Conservation (phyloP, 306 rosid genomes). For the Casuarina cunninghamiana region DNA sequence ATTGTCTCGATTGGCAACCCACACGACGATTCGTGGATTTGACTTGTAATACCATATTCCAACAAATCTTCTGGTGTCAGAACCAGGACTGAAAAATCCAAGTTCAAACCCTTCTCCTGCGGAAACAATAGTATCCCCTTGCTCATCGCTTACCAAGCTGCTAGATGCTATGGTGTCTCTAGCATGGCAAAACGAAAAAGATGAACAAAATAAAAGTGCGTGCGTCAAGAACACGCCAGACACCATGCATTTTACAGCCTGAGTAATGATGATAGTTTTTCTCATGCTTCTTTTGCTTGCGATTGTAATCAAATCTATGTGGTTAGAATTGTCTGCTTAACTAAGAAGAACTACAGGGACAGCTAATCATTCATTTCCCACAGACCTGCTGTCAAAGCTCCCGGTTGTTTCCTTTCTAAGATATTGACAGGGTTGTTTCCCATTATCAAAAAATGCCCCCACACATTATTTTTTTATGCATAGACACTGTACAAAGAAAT, state of each 20-base stretch:
- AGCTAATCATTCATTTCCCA: slow-evolving; percentile 21
- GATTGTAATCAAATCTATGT: slow-evolving; percentile 29
- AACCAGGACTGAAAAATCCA: slow-evolving; percentile 66
- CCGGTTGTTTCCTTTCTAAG: slow-evolving; percentile 15
- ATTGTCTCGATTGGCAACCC: slow-evolving; percentile 73
- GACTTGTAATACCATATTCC: slow-evolving; percentile 75
- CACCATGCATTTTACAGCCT: slow-evolving; percentile 37
- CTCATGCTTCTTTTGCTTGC: slow-evolving; percentile 37
- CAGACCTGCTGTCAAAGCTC: slow-evolving; percentile 23
- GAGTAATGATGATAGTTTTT: slow-evolving; percentile 33
- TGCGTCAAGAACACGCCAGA: slow-evolving; percentile 27
- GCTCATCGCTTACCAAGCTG: slow-evolving; percentile 38
- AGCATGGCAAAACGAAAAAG: slow-evolving; percentile 40
- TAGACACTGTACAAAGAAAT: slow-evolving; percentile 19
- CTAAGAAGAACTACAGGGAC: slow-evolving; percentile 3
- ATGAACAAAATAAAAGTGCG: slow-evolving; percentile 35
- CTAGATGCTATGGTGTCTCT: slow-evolving; percentile 41
- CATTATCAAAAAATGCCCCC: slow-evolving; percentile 21
- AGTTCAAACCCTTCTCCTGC: slow-evolving; percentile 55
- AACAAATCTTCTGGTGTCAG: slow-evolving; percentile 52
- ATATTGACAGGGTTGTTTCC: not conserved
- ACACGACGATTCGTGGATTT: slow-evolving; percentile 56
- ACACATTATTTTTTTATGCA: slow-evolving; percentile 28
- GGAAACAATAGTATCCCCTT: slow-evolving; percentile 54
- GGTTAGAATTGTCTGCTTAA: slow-evolving; percentile 26